A percentile compares a stretch with the other conserved stretches of the same genome.
Conservation (phyloP, 2,329 filamentous ascomycete species). For the Diaporthe sp. region DNA sequence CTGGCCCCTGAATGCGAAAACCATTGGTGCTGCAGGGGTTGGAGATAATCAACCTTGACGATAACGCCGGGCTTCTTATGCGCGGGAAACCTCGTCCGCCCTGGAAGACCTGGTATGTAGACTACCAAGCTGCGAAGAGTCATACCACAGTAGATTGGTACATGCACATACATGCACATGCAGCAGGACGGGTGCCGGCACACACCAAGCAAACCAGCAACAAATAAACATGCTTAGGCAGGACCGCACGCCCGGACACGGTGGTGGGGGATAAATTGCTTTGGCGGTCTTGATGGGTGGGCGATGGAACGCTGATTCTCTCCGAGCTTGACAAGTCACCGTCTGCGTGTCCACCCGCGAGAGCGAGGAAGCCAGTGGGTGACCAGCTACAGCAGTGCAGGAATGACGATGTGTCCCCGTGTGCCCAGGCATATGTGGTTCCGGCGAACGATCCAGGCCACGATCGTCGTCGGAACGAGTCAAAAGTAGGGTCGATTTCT, state of each 20-base stretch:
- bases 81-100: not conserved
- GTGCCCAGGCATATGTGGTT: slow-evolving; percentile 7
- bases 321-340: not conserved
- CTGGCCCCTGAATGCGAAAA: slow-evolving; percentile 1
- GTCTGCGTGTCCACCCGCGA: not conserved
- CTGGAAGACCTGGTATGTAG: too few relatives aligned
- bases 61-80: slow-evolving; percentile 22
- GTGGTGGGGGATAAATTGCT: not conserved
- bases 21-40: slow-evolving; percentile 19
- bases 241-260: not conserved
- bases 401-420: slow-evolving; percentile 3
- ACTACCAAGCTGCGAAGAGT: not conserved
- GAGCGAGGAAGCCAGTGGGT: not conserved
- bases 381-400: too few relatives aligned
- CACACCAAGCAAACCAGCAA: slow-evolving; percentile 3
- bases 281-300: not conserved
- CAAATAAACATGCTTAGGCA: not conserved
- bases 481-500: slow-evolving; percentile 6
- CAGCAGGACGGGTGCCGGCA: not conserved
- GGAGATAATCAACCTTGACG: slow-evolving; percentile 24
- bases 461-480: slow-evolving; percentile 12
- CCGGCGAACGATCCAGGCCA: slow-evolving; percentile 15
- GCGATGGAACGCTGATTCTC: not conserved
- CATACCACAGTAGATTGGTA: slow-evolving; percentile 6
- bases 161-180: not conserved